phyloP scores from a whole-genome alignment of 2,329 filamentous ascomycete genomes.

The Monosporascus sp. region DNA sequence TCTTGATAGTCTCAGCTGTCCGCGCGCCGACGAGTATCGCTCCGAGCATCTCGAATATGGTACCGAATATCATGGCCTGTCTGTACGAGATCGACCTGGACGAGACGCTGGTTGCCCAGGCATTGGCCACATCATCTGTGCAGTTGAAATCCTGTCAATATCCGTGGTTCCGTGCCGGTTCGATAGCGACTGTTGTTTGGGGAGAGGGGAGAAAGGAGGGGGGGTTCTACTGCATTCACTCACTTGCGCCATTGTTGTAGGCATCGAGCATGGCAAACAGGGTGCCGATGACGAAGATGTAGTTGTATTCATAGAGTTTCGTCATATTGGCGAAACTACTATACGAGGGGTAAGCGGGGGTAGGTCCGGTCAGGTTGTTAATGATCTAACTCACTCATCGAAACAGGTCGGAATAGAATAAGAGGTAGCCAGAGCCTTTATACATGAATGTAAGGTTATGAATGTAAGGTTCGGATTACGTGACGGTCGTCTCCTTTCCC shows the following conservation, averaged over 20 bases:
- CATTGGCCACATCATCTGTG: conserved; percentile 75
- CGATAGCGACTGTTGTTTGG: not conserved
- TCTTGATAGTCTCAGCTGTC: conserved; percentile 75
- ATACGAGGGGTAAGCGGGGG: too few relatives aligned
- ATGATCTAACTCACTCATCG: not conserved
- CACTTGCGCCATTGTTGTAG: conserved; percentile 75
- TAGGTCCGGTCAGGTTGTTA: not conserved
- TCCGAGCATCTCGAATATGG: conserved; percentile 63
- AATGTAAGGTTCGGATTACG: too few relatives aligned
- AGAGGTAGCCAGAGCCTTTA: too few relatives aligned
- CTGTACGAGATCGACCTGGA: conserved; percentile 70
- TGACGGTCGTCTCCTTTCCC: not conserved
- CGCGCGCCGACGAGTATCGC: conserved; percentile 63
- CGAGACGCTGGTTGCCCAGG: conserved; percentile 76
- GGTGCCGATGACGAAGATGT: conserved; percentile 71
- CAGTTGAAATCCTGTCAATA: conserved; percentile 8
- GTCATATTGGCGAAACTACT: conserved; percentile 40
- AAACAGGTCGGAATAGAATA: not conserved
- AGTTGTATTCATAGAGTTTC: conserved; percentile 57
- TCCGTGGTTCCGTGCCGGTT: not conserved
- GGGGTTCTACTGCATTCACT: conserved; percentile 28
- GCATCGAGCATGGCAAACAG: conserved; percentile 72
- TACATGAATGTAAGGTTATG: too few relatives aligned
- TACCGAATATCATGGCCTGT: conserved; percentile 62
- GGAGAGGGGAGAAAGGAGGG: too few relatives aligned